Percentiles rank a stretch among this genome's conserved stretches.
phyloP scores from a whole-genome alignment of 1,284 basidiomycete species.

The Malassezia globosa region DNA sequence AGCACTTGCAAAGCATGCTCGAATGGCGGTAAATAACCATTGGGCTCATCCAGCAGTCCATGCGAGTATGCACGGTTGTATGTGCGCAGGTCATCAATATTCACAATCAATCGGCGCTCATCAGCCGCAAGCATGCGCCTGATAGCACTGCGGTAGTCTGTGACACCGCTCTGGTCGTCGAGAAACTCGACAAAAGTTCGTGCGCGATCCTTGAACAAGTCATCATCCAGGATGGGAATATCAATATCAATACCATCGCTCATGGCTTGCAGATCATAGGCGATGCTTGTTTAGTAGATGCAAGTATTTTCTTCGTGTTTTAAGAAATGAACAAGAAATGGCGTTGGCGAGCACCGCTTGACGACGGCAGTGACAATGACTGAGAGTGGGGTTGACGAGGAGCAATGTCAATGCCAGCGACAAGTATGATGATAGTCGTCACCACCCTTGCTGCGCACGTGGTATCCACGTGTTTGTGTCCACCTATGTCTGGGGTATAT shows the following conservation, averaged over 20 bases:
- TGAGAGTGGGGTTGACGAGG: no score
- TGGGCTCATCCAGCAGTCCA: conserved; percentile 69
- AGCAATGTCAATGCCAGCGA: no score
- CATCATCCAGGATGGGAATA: conserved; percentile 36
- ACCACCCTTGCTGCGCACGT: conserved; percentile 4
- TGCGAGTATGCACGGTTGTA: conserved; percentile 60
- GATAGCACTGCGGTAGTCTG: conserved; percentile 78
- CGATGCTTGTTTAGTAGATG: no score
- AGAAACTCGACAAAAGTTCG: conserved; percentile 79
- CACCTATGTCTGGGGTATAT: no score
- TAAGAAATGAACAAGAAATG: no score
- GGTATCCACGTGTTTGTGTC: conserved; percentile 15
- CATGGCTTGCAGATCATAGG: conserved; percentile 36
- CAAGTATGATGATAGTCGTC: no score
- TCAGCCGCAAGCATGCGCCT: conserved; percentile 71
- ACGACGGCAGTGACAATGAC: background rate
- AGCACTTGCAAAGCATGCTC: conserved; percentile 71
- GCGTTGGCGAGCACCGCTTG: background rate
- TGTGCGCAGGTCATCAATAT: conserved; percentile 89
- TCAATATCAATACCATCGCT: conserved; percentile 25
- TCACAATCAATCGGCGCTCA: conserved; percentile 81
- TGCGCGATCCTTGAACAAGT: conserved; percentile 36
- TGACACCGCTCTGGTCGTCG: conserved; percentile 54
- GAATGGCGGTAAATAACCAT: conserved; percentile 79
- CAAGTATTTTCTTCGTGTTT: no score